Percentiles rank a stretch among this genome's conserved stretches.
phyloP scores from a whole-genome alignment of 2,329 filamentous ascomycete genomes.

The Pyricularia sp. region DNA sequence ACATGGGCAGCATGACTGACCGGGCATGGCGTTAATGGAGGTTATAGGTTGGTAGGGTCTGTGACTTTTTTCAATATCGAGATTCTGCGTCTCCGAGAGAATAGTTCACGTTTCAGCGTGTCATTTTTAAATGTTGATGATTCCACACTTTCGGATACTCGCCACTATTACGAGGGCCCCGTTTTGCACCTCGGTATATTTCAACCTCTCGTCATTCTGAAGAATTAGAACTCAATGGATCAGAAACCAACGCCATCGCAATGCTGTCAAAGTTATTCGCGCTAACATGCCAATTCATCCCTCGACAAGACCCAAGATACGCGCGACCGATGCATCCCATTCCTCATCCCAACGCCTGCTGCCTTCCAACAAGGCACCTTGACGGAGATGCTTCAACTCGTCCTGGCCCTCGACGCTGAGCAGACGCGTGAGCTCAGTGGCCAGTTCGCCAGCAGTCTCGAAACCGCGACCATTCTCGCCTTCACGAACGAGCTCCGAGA shows the following conservation, averaged over 20 bases:
- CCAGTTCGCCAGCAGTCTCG: slow-evolving; percentile 57
- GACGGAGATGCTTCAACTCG: slow-evolving; percentile 51
- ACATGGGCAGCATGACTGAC: not conserved
- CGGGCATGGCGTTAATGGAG: not conserved
- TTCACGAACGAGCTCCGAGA: slow-evolving; percentile 82
- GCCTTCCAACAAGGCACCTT: slow-evolving; percentile 67
- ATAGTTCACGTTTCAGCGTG: not conserved
- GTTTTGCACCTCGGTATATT: not conserved
- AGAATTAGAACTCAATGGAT: not conserved
- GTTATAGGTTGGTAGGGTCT: not conserved
- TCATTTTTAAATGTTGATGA: not conserved
- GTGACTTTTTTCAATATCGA: not conserved
- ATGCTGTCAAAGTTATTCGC: not conserved
- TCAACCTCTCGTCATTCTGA: not conserved
- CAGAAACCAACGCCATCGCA: not conserved
- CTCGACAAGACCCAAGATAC: slow-evolving; percentile 47
- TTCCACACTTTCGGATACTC: not conserved
- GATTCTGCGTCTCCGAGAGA: not conserved
- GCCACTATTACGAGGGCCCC: not conserved
- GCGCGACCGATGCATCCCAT: slow-evolving; percentile 77
- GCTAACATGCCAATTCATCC: not conserved
- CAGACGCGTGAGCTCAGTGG: slow-evolving; percentile 52
- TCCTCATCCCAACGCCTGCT: slow-evolving; percentile 79
- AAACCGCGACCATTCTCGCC: slow-evolving; percentile 83
- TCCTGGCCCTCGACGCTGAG: slow-evolving; percentile 41